phyloP scores from a whole-genome alignment of 1,139 yeast genomes.

The Diutina ranongensis region DNA sequence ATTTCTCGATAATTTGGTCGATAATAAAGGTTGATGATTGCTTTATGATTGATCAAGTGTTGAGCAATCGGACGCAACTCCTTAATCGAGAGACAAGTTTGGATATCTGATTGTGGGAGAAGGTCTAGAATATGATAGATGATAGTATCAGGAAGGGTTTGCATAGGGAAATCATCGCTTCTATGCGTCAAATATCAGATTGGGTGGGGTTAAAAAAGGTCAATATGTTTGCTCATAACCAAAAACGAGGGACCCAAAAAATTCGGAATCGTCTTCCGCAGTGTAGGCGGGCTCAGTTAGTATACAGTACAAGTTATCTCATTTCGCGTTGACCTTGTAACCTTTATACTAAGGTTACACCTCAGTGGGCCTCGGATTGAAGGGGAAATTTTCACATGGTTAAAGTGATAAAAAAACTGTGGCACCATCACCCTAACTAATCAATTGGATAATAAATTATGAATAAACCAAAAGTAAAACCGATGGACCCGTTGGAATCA shows the following conservation, averaged over 20 bases:
- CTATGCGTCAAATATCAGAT: too few relatives aligned
- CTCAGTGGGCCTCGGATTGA: neutral
- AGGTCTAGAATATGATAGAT: neutral
- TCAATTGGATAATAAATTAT: too few relatives aligned
- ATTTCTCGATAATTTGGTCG: conserved; percentile 1
- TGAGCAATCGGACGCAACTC: neutral
- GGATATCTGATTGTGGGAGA: conserved; percentile 1
- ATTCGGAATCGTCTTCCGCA: too few relatives aligned
- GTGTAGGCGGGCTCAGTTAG: too few relatives aligned
- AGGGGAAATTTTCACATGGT: neutral
- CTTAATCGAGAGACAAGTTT: neutral
- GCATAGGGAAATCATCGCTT: neutral
- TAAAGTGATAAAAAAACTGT: neutral
- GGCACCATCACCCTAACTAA: too few relatives aligned
- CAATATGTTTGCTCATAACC: neutral
- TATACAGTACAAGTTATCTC: too few relatives aligned
- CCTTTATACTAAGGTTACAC: too few relatives aligned
- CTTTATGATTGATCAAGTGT: conserved; percentile 1
- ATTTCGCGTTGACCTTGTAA: too few relatives aligned
- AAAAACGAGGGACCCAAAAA: too few relatives aligned
- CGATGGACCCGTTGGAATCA: too few relatives aligned
- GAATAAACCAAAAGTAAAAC: too few relatives aligned
- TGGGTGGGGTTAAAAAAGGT: too few relatives aligned
- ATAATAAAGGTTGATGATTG: neutral
- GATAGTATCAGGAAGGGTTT: neutral